Evolutionary conservation across 1,284 basidiomycete genomes (phyloP).

Genomic region (Apiotrichum porosum): DNA sequence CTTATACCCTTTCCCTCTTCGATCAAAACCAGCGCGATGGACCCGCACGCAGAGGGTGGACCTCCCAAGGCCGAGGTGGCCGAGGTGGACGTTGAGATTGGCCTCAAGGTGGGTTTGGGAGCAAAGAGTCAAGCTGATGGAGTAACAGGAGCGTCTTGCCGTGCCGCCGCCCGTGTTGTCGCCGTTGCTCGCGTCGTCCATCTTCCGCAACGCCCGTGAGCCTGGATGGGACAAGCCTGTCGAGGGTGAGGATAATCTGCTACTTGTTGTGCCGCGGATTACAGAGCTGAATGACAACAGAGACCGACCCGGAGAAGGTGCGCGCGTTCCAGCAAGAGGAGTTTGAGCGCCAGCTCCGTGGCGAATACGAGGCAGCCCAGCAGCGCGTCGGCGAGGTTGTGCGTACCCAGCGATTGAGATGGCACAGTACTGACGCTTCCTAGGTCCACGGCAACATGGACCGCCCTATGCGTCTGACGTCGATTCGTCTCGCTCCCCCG

Average conservation of each 20-base stretch:
- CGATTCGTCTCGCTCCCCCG: conserved; percentile 76
- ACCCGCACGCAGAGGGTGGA: conserved; percentile 40
- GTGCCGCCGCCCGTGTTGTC: conserved; percentile 4
- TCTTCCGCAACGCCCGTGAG: conserved; percentile 14
- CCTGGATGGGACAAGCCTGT: conserved; percentile 12
- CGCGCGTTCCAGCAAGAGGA: conserved; percentile 65
- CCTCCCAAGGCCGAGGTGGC: conserved; percentile 35
- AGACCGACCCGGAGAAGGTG: conserved; percentile 52
- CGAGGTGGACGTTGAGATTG: conserved; percentile 42
- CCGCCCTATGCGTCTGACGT: conserved; percentile 60
- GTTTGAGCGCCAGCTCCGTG: conserved; percentile 60
- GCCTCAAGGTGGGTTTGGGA: conserved; percentile 4
- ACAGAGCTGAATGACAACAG: no score
- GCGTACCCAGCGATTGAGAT: conserved; percentile 41
- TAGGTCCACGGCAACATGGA: conserved; percentile 65
- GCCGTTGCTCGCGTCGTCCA: conserved; percentile 11
- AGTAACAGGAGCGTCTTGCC: conserved; percentile 13
- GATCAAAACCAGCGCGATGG: conserved; percentile 28
- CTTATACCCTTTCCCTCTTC: neutral
- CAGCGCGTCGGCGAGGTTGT: conserved; percentile 67
- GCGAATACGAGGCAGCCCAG: conserved; percentile 71
- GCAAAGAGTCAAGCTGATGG: neutral
- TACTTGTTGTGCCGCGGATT: no score
- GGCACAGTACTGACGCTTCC: neutral
- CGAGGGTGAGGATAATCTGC: conserved; percentile 1